Percentiles rank a stretch among this genome's conserved stretches.
Evolutionary conservation across 371 early-diverging fungal species (phyloP).

Genomic region (Actinomortierella ambigua): DNA sequence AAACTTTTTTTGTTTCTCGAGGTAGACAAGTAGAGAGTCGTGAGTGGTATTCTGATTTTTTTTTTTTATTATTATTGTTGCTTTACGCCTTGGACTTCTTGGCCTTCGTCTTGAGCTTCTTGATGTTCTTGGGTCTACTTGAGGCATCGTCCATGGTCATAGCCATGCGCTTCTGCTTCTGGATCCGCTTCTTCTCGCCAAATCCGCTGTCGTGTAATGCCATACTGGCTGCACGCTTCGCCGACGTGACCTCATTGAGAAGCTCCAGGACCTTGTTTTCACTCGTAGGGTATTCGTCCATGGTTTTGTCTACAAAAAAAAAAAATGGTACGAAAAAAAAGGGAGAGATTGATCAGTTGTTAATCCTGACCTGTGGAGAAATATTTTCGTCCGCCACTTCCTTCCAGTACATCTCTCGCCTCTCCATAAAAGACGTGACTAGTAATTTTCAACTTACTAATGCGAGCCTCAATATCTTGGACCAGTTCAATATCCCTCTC

Average conservation of each 20-base stretch:
- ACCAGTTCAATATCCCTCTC: constrained; percentile 92
- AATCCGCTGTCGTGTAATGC: constrained; percentile 73
- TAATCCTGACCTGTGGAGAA: too few relatives aligned
- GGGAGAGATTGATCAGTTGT: background rate
- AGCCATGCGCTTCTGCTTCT: constrained; percentile 59
- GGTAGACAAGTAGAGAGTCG: too few relatives aligned
- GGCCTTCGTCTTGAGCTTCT: too few relatives aligned
- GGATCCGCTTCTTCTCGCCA: constrained; percentile 69
- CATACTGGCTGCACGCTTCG: constrained; percentile 91
- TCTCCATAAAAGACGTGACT: too few relatives aligned
- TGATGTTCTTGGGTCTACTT: too few relatives aligned
- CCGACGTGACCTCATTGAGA: constrained; percentile 84
- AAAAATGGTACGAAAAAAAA: background rate
- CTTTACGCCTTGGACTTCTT: too few relatives aligned
- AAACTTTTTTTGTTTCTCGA: too few relatives aligned
- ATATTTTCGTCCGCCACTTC: too few relatives aligned
- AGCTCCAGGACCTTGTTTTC: constrained; percentile 84
- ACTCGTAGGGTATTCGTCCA: constrained; percentile 75
- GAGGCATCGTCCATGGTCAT: constrained; percentile 1
- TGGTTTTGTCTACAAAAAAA: constrained; percentile 65
- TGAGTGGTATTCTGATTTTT: too few relatives aligned
- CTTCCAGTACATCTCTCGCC: too few relatives aligned
- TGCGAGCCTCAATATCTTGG: constrained; percentile 86
- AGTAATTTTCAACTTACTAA: constrained; percentile 62
- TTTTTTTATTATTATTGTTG: too few relatives aligned